Evolutionary conservation across 1,284 basidiomycete genomes (phyloP), one percentile per base, ranked within the genome.

Genomic region (Ustilago esculenta): DNA sequence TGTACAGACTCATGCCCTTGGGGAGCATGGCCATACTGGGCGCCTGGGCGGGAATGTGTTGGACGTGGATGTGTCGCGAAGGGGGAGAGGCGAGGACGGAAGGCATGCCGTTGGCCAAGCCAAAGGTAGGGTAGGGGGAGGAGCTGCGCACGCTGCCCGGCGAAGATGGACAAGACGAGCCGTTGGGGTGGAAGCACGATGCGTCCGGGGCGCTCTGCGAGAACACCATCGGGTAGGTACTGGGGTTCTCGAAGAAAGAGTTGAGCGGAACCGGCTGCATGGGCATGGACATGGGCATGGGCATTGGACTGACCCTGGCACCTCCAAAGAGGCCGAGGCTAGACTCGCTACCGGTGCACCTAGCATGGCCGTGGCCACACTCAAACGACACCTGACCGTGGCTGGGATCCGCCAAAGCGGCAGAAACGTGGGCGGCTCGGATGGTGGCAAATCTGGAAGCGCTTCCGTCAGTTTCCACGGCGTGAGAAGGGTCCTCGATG

Each of bases 1-100:
- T 56, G 50, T 53, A 55, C 43, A 65, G 63, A 44, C 48, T 70
- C 60, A 70, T 57, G 48, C 67, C 67, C 49, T 65, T 65, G 17
- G 67, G 60, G 12, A 70, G 60, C 60, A 64, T 60, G 21, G 37
- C 40, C 7, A 49, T 35, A 30, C 57, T 52, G 23, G 67, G 46
- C 34, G 60, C 56, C 35, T 59, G 55, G 17, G 46, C 53, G 4
- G 67, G 61, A 15, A 71, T 51, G 53, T 63, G 55, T 52, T 67
- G 54, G 36, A 67, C 33, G 44, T 56, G 68, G 37, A 61, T 52
- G 44, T 60, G 57, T 21, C 65, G 54, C 37, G 58, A 56, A 27
- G 53, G 18, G n/a, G 68, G 58, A 29, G 68, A 57, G 6, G 44
- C 49, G 23, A 67, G 49, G 25, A 58, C 55, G 21, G 63, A 68